phyloP scores from a whole-genome alignment of 371 early-diverging fungal genomes.

The Amoeboaphelidium protococcarum region DNA sequence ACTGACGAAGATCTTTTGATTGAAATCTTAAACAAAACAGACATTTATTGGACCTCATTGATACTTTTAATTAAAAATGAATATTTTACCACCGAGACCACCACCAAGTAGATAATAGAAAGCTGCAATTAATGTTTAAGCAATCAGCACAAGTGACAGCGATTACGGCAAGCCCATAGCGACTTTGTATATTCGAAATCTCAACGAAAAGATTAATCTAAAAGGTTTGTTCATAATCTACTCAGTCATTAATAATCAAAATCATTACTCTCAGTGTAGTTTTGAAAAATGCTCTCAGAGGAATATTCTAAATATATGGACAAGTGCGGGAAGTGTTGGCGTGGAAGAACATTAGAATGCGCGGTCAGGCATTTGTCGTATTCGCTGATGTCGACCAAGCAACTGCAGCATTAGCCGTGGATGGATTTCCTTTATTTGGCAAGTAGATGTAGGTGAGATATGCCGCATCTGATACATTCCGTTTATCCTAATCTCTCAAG shows the following conservation, averaged over 20 bases:
- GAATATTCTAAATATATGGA: slow-evolving; percentile 25
- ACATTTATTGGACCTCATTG: too few relatives aligned
- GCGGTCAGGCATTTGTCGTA: slow-evolving; percentile 58
- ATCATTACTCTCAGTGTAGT: slow-evolving; percentile 1
- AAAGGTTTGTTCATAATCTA: not conserved
- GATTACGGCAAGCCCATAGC: too few relatives aligned
- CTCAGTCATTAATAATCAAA: not conserved
- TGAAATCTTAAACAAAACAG: too few relatives aligned
- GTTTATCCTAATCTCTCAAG: too few relatives aligned
- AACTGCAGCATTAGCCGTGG: slow-evolving; percentile 20
- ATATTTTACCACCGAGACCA: too few relatives aligned
- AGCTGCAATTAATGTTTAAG: too few relatives aligned
- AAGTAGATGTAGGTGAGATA: slow-evolving; percentile 17
- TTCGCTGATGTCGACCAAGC: slow-evolving; percentile 32
- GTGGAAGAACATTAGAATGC: slow-evolving; percentile 31
- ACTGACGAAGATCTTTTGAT: too few relatives aligned
- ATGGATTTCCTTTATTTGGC: slow-evolving; percentile 25
- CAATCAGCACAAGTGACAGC: too few relatives aligned
- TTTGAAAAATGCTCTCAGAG: slow-evolving; percentile 14
- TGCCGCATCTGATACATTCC: not conserved
- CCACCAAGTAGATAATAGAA: too few relatives aligned
- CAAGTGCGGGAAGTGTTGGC: slow-evolving; percentile 34
- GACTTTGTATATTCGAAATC: slow-evolving; percentile 1
- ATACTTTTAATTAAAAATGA: too few relatives aligned
- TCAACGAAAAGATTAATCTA: slow-evolving; percentile 1